Conservation (phyloP, 495 filamentous ascomycete species). For the Aspergillus cristatus region DNA sequence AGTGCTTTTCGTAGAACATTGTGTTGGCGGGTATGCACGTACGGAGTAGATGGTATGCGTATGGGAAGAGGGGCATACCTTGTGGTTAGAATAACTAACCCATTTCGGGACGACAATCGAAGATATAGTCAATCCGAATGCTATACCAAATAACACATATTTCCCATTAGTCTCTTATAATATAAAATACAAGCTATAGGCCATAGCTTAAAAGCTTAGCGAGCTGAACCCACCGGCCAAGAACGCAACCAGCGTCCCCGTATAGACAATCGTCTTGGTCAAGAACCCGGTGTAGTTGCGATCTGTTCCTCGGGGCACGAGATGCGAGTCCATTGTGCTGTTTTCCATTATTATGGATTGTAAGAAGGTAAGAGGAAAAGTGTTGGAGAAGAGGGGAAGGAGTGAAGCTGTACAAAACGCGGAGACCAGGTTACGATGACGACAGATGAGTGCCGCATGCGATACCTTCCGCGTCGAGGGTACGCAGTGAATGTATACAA, state of each 20-base stretch:
- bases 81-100: constrained; percentile 61
- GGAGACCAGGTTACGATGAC: no score
- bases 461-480: no score
- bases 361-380: background rate
- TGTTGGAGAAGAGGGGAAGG: background rate
- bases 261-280: constrained; percentile 49
- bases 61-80: constrained; percentile 26
- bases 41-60: no score
- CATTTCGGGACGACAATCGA: constrained; percentile 69
- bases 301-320: constrained; percentile 33
- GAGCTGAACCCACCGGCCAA: constrained; percentile 44
- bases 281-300: constrained; percentile 40
- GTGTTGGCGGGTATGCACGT: constrained; percentile 15
- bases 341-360: background rate
- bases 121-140: constrained; percentile 66
- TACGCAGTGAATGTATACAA: no score
- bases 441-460: no score
- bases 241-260: constrained; percentile 46
- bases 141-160: no score
- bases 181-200: no score
- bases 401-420: background rate
- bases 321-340: constrained; percentile 32
- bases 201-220: background rate
- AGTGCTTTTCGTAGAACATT: no score
- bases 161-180: no score